phyloP scores from a whole-genome alignment of 805 yeast species.

The Metschnikowia lachancei region DNA sequence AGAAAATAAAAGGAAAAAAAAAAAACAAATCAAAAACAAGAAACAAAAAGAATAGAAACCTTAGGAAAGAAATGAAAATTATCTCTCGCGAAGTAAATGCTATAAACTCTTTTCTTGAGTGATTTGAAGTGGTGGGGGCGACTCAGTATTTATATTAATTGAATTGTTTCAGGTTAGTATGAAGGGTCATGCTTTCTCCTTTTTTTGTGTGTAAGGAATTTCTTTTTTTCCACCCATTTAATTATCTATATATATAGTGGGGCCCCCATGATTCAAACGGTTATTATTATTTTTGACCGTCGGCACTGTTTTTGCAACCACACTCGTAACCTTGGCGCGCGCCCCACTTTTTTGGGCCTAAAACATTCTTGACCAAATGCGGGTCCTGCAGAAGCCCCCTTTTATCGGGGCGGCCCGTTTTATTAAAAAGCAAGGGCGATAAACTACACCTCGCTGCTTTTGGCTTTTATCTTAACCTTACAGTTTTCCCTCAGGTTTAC shows the following conservation, averaged over 20 bases:
- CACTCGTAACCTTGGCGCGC: constrained; percentile 2
- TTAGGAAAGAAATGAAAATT: too few species aligned
- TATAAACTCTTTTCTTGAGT: too few species aligned
- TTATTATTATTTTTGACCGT: not conserved
- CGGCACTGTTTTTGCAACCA: constrained; percentile 6
- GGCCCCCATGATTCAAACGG: not conserved
- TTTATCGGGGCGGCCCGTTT: constrained; percentile 10
- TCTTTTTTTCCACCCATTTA: not conserved
- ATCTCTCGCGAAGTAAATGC: too few species aligned
- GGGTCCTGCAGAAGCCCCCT: constrained; percentile 7
- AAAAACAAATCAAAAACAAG: too few species aligned
- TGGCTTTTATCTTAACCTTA: not conserved
- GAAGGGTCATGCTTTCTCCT: not conserved
- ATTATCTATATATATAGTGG: not conserved
- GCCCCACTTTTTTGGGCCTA: constrained; percentile 6
- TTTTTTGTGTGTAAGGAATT: not conserved
- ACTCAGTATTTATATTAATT: not conserved
- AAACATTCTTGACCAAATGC: constrained; percentile 4
- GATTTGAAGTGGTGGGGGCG: not conserved
- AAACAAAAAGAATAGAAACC: too few species aligned
- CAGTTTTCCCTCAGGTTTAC: not conserved
- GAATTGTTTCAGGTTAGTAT: not conserved
- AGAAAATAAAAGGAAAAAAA: too few species aligned
- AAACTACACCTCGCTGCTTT: not conserved
- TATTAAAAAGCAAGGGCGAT: constrained; percentile 6